Evolutionary conservation across 2,329 filamentous ascomycete genomes (phyloP), one percentile per base, ranked within the genome.

Genomic region (Ophiostoma ulmi): DNA sequence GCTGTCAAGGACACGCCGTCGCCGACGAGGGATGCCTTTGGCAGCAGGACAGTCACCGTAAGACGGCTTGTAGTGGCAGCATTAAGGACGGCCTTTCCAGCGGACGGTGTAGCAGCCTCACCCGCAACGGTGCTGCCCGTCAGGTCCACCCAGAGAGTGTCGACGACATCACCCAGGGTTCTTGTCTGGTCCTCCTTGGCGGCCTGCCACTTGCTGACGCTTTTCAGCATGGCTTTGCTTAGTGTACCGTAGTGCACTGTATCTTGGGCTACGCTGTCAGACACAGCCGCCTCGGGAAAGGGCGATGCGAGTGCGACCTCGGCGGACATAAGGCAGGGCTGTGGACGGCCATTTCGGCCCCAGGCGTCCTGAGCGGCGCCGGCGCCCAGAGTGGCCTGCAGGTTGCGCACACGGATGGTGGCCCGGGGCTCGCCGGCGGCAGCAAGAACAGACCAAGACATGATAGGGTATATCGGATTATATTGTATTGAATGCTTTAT

Each of bases 241-340:
- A 93, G 82, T 11, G 81, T 83, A 1, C 91, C 91, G 76, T 94
- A 94, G 80, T 94, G 90, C 35, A 93, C 87, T 1, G 91, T 93
- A 76, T 90, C 90, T n/a, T 79, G 78, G 65, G 87, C 85, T 44
- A 94, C 84, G 10, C 80, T 80, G 79, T 94, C 91, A 5, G 79
- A 78, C 0, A 88, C 87, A 1, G 89, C 86, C 0, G 84, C 81
- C 67, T 80, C 80, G 0, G 70, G 44, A 76, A 93, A 92, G 0
- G 83, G 78, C 8, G 80, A 76, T 17, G 79, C 78, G 72, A 93
- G 83, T 3, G 82, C 83, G 3, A 92, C 82, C 26, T 84, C 83
- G 44, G 87, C 84, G 5, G 88, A 89, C 10, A 93, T 75, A 7
- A 86, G 76, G 11, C 87, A 81, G 8, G 90, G 90, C 78, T 93